Evolutionary conservation across 306 rosid species (phyloP).

Genomic region (Styphnolobium japonicum): DNA sequence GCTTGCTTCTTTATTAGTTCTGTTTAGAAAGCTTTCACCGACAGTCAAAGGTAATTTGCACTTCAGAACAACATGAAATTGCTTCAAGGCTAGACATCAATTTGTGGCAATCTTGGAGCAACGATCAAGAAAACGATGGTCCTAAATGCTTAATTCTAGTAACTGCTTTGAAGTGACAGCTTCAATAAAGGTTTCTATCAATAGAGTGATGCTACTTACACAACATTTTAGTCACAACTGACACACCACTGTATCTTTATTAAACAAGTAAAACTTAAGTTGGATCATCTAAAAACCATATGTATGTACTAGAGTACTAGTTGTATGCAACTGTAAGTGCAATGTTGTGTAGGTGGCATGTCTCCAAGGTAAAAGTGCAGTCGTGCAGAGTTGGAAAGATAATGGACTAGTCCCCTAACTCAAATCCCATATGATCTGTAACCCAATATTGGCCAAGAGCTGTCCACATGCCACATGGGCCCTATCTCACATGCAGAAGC

Average conservation of each 20-base stretch:
- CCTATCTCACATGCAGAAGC: conserved; percentile 43
- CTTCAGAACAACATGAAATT: conserved; percentile 5
- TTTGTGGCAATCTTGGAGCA: conserved; percentile 19
- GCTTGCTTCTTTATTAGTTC: no score
- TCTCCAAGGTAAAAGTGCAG: conserved; percentile 9
- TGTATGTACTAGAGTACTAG: not conserved
- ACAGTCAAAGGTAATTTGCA: no score
- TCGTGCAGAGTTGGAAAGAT: conserved; percentile 17
- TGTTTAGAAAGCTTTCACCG: no score
- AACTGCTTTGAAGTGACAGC: not conserved
- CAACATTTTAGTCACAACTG: not conserved
- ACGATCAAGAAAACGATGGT: conserved; percentile 26
- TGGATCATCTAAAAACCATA: not conserved
- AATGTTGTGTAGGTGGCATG: not conserved
- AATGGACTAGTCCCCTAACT: conserved; percentile 32
- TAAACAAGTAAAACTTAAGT: not conserved
- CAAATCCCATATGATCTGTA: conserved; percentile 31
- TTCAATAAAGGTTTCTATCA: conserved; percentile 8
- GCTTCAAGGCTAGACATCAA: not conserved
- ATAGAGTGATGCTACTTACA: not conserved
- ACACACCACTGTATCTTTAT: not conserved
- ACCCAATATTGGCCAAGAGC: conserved; percentile 17
- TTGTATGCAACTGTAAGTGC: not conserved
- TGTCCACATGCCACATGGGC: conserved; percentile 45
- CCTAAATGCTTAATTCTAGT: conserved; percentile 14